These are phyloP conservation scores for Aspergillus saccharolyticus DNA, from an alignment of 495 filamentous ascomycete genomes.

Conservation along the genomic window DNA sequence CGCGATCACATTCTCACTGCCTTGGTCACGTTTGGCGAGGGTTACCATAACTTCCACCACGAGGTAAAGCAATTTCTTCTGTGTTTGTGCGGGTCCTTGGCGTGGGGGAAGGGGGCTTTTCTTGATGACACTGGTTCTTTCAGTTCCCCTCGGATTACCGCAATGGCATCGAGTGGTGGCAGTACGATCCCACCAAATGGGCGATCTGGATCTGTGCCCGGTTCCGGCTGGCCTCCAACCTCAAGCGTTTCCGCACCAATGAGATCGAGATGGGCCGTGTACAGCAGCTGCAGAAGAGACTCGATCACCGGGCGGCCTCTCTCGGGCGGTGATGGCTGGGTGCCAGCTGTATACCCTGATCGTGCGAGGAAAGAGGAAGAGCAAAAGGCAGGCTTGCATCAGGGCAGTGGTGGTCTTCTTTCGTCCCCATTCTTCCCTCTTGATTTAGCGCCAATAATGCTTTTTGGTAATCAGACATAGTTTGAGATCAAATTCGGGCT, in stretches of 20 bases:
- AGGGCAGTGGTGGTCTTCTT: no score
- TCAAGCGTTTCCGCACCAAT: conserved; percentile 96
- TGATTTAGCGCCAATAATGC: no score
- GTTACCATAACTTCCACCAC: conserved; percentile 99
- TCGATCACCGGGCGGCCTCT: conserved; percentile 86
- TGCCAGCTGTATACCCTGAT: conserved; percentile 92
- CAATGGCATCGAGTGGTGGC: conserved; percentile 95
- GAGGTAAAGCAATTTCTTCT: conserved; percentile 36
- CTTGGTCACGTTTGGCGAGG: conserved; percentile 91
- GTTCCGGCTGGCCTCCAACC: conserved; percentile 85
- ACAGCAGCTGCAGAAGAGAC: conserved; percentile 97
- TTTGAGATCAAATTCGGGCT: no score
- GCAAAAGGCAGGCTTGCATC: no score
- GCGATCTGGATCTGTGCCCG: conserved; percentile 91
- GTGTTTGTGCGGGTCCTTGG: no score
- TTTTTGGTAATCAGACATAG: no score
- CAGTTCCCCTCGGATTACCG: conserved; percentile 94
- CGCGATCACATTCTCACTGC: conserved; percentile 96
- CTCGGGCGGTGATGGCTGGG: conserved; percentile 95
- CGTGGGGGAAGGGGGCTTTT: no score
- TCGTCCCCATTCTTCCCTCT: no score
- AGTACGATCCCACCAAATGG: conserved; percentile 99
- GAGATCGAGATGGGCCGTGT: conserved; percentile 99
- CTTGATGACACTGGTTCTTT: not conserved
- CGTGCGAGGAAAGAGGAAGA: conserved; percentile 47